phyloP scores from a whole-genome alignment of 148 eudicot genomes.

The Persicaria tinctoria region DNA sequence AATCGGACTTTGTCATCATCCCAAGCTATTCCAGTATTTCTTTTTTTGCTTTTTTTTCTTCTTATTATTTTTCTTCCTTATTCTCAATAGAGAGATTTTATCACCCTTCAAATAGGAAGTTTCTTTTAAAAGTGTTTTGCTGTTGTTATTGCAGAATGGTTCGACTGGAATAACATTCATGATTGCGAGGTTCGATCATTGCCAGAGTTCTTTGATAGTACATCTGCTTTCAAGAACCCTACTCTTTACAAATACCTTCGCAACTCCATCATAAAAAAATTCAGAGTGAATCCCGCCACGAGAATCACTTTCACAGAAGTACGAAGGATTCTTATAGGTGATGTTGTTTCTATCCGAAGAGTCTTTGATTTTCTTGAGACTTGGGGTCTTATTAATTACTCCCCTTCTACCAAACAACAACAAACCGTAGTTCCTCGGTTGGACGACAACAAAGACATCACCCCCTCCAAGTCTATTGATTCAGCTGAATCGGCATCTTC shows the following conservation, averaged over 20 bases:
- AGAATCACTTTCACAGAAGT: slow-evolving; percentile 80
- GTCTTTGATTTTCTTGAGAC: slow-evolving; percentile 87
- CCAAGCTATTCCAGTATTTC: slow-evolving; percentile 69
- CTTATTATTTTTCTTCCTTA: neutral
- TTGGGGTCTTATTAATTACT: slow-evolving; percentile 91
- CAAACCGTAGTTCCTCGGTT: slow-evolving; percentile 6
- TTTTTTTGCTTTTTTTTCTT: neutral
- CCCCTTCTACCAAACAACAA: slow-evolving; percentile 30
- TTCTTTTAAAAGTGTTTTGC: neutral
- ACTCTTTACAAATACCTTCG: slow-evolving; percentile 71
- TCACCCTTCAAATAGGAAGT: neutral
- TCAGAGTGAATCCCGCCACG: slow-evolving; percentile 42
- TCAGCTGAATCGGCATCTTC: slow-evolving; percentile 17
- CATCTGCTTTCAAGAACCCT: slow-evolving; percentile 65
- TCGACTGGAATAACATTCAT: slow-evolving; percentile 57
- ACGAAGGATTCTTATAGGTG: slow-evolving; percentile 65
- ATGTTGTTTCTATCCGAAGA: slow-evolving; percentile 70
- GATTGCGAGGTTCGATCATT: slow-evolving; percentile 62
- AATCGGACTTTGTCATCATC: slow-evolving; percentile 41
- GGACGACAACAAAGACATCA: neutral
- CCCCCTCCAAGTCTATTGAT: slow-evolving; percentile 4
- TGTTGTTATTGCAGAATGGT: slow-evolving; percentile 52
- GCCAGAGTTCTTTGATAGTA: slow-evolving; percentile 80
- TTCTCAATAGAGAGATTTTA: neutral
- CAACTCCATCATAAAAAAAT: slow-evolving; percentile 52